Evolutionary conservation across 1,139 yeast genomes (phyloP), one percentile per base, ranked within the genome.

Genomic region (Wickerhamiella infanticola): DNA sequence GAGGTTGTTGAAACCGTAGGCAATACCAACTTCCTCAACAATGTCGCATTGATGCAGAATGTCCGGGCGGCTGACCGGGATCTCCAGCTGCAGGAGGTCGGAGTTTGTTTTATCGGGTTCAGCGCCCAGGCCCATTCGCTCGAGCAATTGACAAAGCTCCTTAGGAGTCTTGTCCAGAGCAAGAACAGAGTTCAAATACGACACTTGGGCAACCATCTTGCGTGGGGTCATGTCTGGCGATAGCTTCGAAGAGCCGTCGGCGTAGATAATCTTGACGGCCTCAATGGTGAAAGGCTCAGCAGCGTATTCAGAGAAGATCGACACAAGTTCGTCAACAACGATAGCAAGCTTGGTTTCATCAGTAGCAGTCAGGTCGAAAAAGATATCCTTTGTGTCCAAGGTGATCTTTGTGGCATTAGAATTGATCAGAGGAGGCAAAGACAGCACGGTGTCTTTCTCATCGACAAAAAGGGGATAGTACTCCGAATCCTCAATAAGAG

Each of bases 21-120:
- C 94, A 61, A 93, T 81, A 45, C 96, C 98, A 42, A 88, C 95
- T 64, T 93, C 99, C 66, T 93, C 99, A 95, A 93, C 83, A 55
- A 93, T 81, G 66, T 93, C 99, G 72, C 98, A 90, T 64, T 86
- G 95, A 65, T 93, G 99, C 59, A 93, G 74, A 52, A 93, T 76
- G 65, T 93, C 99, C 7, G 97, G 79, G 69, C 99, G 80, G 41
- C 98, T 90, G 57, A 85, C 79, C 54, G 99, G 98, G 50, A 90
- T 75, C 41, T 68, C 63, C 47, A 90, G 94, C 48, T 81, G 79
- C 48, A 88, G 61, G 39, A 74, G 54, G 53, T 77, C 73, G 24
- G 68, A 57, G 53, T 77, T 73, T 3, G 63, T 58, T 4, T 65
- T 50, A 3, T 80, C 68, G 33, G 77, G 77, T 31, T 63, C 59